A percentile compares a stretch with the other conserved stretches of the same genome.
phyloP scores from a whole-genome alignment of 164 flowering plant species.

The Liquidambar formosana region DNA sequence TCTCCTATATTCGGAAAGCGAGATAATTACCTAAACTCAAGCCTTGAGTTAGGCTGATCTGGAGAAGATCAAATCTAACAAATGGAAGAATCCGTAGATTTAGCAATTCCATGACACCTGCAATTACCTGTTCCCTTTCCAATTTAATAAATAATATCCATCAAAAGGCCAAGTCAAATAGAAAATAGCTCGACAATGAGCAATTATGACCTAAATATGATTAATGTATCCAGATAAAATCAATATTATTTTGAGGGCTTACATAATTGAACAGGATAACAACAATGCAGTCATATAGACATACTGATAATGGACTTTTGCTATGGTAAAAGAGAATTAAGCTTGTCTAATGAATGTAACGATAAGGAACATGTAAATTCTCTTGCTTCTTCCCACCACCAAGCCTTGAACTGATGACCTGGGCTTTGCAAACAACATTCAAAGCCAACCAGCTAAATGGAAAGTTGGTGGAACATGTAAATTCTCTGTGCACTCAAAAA shows the following conservation, averaged over 20 bases:
- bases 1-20: neutral
- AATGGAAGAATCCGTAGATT: constrained; percentile 75
- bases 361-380: too few species aligned
- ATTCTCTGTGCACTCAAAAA: neutral
- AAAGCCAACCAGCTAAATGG: too few species aligned
- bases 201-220: neutral
- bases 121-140: constrained; percentile 63
- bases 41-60: constrained; percentile 50
- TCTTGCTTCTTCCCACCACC: too few species aligned
- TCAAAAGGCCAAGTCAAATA: constrained; percentile 1
- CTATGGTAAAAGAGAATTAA: neutral
- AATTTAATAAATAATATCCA: constrained; percentile 12
- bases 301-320: neutral
- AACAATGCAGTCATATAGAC: neutral
- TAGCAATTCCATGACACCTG: constrained; percentile 72
- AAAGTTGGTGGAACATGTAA: too few species aligned
- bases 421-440: too few species aligned
- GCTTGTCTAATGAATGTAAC: too few species aligned
- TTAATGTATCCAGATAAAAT: neutral
- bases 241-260: too few species aligned
- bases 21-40: constrained; percentile 46
- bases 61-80: constrained; percentile 76
- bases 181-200: neutral
- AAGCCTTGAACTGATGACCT: too few species aligned
- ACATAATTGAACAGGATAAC: neutral